A percentile compares a stretch with the other conserved stretches of the same genome.
These are phyloP conservation scores for Pseudonitzschia delicatissima DNA, from an alignment of 108 stramenopile species.

Conservation along the genomic window DNA sequence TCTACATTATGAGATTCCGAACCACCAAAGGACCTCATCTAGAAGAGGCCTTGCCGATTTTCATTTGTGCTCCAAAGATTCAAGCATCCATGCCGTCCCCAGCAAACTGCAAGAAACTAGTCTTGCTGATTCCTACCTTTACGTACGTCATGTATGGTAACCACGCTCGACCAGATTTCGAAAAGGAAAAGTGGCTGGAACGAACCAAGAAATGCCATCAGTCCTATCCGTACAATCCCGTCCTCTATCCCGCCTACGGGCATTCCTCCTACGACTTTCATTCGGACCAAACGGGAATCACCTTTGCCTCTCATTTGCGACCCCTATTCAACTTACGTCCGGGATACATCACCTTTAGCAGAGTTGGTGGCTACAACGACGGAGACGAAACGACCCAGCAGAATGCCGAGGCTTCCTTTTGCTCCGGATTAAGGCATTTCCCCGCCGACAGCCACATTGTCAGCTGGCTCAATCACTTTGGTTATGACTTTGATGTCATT, in stretches of 20 bases:
- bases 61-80: conserved; percentile 8
- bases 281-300: conserved; percentile 26
- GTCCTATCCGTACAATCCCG: conserved; percentile 29
- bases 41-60: conserved; percentile 16
- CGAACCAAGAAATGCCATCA: background rate
- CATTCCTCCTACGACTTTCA: conserved; percentile 31
- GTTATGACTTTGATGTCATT: conserved; percentile 19
- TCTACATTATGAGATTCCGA: conserved; percentile 22
- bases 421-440: conserved; percentile 35
- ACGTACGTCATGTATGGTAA: conserved; percentile 37
- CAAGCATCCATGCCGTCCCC: background rate
- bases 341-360: conserved; percentile 25
- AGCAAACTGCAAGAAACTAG: background rate
- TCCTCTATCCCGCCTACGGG: conserved; percentile 19
- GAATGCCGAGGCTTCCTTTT: background rate
- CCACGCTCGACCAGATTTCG: conserved; percentile 30
- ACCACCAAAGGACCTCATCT: background rate
- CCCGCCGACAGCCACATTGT: conserved; percentile 31
- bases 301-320: conserved; percentile 20
- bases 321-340: conserved; percentile 37
- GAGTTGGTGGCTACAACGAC: background rate
- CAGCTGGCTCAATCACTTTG: conserved; percentile 17
- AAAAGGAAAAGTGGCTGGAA: conserved; percentile 2
- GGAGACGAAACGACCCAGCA: background rate
- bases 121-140: conserved; percentile 30